Base-by-base conservation (phyloP, 2,329 filamentous ascomycete genomes). In the Hortaea werneckii region DNA sequence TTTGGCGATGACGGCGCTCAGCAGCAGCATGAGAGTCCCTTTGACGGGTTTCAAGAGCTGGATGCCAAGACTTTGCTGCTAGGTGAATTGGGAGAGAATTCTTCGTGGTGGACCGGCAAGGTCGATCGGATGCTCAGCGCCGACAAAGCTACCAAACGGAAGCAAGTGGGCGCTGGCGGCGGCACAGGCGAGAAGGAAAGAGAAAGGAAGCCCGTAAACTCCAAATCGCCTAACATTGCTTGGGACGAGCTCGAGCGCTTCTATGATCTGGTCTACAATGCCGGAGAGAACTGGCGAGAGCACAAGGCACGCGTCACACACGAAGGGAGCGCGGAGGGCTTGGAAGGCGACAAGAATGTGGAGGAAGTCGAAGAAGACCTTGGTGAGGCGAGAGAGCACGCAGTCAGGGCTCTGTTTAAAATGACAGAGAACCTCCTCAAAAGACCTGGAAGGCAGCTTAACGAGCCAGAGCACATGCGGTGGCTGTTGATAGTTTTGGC, bases 71-170 rank as follows among this genome's bases (percentile, higher is more conserved):
- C 84, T 5, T 68, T 90, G 13, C 69, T 88, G 5, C 64, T 89
- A 2, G 85, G 85, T 2, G 79, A 89, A 56, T 74, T 89, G 53
- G 83, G 82, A 1, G 86, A 92, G 60, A 92, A 92, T 58, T 85
- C 84, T 2, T 78, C 77, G 6, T 90, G 85, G 86, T 90, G 85
- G 85, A 81, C 82, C 40, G 84, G 82, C 1, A 74, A 74, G 41
- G 45, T 63, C 44, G 53, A 64, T 20, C 65, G 57, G n/a, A 57
- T 58, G 28, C 49, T 49, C 2, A 52, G 55, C 2, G 20, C 20
- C 20, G 60, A 61, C 26, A 60, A 65, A 52, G 39, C 44, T 13
- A 40, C 49, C 26, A 54, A 50, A 38, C 51, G 55, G n/a, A 63
- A 61, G 40, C 57, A 53, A 41, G 51, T 55, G 20, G 59, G 58